Percentiles rank a stretch among this genome's conserved stretches.
These are phyloP conservation scores for Ophiostoma novo-ulmi DNA, from an alignment of 2,329 filamentous ascomycete genomes.

Conservation along the genomic window DNA sequence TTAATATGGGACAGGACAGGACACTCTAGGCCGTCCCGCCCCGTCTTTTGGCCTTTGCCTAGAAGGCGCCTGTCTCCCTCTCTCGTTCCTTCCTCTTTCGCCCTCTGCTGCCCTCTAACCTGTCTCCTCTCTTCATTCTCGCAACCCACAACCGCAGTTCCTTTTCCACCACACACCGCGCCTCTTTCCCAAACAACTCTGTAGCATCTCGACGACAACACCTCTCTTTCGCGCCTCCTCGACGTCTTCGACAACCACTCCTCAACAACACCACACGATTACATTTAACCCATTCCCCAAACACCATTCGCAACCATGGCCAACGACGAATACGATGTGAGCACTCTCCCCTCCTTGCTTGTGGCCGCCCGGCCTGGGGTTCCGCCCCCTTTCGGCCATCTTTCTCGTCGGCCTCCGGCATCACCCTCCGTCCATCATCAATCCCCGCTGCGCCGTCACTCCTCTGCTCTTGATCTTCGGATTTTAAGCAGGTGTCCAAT, in stretches of 20 bases:
- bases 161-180: conserved; percentile 19
- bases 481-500: neutral
- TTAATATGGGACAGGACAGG: too few relatives aligned
- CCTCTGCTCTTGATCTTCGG: neutral
- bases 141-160: conserved; percentile 15
- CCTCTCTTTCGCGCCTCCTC: neutral
- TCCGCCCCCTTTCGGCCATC: neutral
- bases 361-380: neutral
- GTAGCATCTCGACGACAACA: conserved; percentile 17
- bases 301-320: conserved; percentile 58
- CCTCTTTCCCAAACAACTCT: conserved; percentile 12
- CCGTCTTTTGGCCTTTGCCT: too few relatives aligned
- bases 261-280: neutral
- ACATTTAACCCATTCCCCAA: neutral
- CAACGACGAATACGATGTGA: conserved; percentile 99
- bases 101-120: neutral
- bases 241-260: neutral
- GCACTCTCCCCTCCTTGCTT: conserved; percentile 36
- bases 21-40: too few relatives aligned
- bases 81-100: conserved; percentile 6
- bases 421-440: neutral
- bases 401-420: neutral
- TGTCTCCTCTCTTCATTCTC: conserved; percentile 14
- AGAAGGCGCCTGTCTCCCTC: neutral
- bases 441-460: neutral